Base-by-base conservation (phyloP, 441 rosid species). In the Euphorbia celastroides region DNA sequence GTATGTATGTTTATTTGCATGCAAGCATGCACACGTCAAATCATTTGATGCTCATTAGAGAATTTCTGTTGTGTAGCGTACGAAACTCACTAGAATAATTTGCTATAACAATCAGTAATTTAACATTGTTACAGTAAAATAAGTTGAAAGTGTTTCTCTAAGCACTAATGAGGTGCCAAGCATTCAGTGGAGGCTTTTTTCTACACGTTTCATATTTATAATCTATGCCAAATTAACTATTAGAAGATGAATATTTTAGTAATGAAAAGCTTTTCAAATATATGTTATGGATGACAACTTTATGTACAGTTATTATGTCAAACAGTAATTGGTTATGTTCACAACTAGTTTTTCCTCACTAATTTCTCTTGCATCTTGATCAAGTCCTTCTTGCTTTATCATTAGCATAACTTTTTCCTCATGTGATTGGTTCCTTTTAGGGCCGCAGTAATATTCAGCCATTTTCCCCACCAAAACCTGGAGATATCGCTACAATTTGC, bases 401-500 rank as follows among this genome's bases (percentile, higher is more conserved):
- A 22, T 26, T 5, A 25, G 46, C 3, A 42, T 27, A 41, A 72
- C 65, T 5, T 42, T 72, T 44, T 34, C 22, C 55, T 66, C 63
- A 79, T 69, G 68, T 57, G 69, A 69, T 48, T 66, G n/a, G n/a
- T 77, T 68, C 50, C 72, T 81, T 79, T 70, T 80, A 90, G 98
- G 99, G 98, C 76, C 69, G 82, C 75, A 85, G 93, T 77, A 86
- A 70, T 74, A 82, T 83, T 64, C 99, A 86, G 72, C 89, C 79
- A 17, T 95, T 92, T 77, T 56, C 32, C 60, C 93, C 96, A 26
- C 99, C 99, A 19, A 87, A 83, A 70, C 81, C 96, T 28, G 94
- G 87, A 64, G 98, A 90, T 73, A 71, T 86, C 69, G 99, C 99
- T 65, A 95, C 97, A 48, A 80, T 95, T 74, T 94, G 99, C 77